phyloP scores from a whole-genome alignment of 2,329 filamentous ascomycete genomes.

The Coleophoma cylindrospora region DNA sequence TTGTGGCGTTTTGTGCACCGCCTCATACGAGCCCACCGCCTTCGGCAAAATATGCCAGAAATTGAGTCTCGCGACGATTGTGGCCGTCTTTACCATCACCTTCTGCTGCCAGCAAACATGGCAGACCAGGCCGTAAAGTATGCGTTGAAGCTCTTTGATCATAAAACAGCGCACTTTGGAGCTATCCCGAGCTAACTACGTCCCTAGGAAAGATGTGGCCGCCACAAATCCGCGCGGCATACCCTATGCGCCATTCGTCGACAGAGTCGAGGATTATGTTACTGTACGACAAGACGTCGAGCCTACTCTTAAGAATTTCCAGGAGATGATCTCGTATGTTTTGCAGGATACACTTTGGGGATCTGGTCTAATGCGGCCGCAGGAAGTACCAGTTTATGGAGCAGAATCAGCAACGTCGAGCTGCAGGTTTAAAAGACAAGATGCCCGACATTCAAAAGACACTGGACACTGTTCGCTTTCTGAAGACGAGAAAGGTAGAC shows the following conservation, averaged over 20 bases:
- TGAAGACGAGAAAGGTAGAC: slow-evolving; percentile 68
- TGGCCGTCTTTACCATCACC: too few relatives aligned
- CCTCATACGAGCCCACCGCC: too few relatives aligned
- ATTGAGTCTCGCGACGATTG: too few relatives aligned
- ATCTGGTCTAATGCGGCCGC: slow-evolving; percentile 25
- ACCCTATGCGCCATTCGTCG: slow-evolving; percentile 78
- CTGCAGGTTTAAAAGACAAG: slow-evolving; percentile 81
- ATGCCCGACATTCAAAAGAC: slow-evolving; percentile 97
- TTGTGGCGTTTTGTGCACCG: too few relatives aligned
- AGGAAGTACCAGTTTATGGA: slow-evolving; percentile 99
- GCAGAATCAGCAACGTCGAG: slow-evolving; percentile 80
- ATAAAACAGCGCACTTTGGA: neutral
- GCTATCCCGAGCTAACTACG: slow-evolving; percentile 4
- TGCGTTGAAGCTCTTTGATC: slow-evolving; percentile 1
- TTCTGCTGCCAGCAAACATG: slow-evolving; percentile 10
- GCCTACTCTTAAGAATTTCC: slow-evolving; percentile 74
- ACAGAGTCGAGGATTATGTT: slow-evolving; percentile 86
- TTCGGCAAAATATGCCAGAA: too few relatives aligned
- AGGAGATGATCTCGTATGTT: slow-evolving; percentile 85
- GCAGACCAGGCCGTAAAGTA: slow-evolving; percentile 22
- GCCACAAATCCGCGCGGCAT: slow-evolving; percentile 78
- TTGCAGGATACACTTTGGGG: neutral
- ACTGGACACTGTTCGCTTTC: slow-evolving; percentile 81
- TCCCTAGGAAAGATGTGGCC: slow-evolving; percentile 42
- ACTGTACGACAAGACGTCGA: slow-evolving; percentile 75